Conservation (phyloP, 2,329 filamentous ascomycete genomes). For the Metarhizium brunneum region DNA sequence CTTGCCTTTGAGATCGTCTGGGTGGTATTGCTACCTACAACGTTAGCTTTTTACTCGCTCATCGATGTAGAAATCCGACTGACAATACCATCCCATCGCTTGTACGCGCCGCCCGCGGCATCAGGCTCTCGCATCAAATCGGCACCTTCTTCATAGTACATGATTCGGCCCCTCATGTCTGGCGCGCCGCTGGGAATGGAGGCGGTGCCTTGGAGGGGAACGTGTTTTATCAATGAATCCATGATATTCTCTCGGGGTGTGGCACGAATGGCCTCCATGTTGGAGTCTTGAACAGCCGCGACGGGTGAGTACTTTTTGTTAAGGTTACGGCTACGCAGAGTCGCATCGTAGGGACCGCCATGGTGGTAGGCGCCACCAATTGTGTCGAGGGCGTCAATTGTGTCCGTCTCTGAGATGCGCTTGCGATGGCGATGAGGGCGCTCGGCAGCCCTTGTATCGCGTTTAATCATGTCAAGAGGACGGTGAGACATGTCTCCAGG, state of each 20-base stretch:
- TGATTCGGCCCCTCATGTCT: constrained; percentile 59
- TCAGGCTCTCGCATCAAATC: constrained; percentile 73
- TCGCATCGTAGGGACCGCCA: constrained; percentile 82
- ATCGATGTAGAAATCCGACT: constrained; percentile 22
- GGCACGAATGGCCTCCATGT: constrained; percentile 67
- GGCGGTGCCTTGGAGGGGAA: constrained; percentile 74
- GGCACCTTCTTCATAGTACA: constrained; percentile 76
- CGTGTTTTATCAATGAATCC: constrained; percentile 63
- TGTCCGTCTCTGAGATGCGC: constrained; percentile 60
- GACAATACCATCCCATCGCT: constrained; percentile 65
- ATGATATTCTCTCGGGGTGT: constrained; percentile 70
- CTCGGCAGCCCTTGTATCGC: constrained; percentile 56
- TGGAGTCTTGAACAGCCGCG: constrained; percentile 64
- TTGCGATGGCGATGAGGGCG: constrained; percentile 59
- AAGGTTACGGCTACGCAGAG: constrained; percentile 63
- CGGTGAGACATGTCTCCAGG: constrained; percentile 56
- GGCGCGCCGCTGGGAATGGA: constrained; percentile 62
- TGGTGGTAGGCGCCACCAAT: constrained; percentile 68
- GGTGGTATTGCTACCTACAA: constrained; percentile 50
- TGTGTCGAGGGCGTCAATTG: constrained; percentile 74
- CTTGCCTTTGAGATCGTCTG: constrained; percentile 74
- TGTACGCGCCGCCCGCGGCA: constrained; percentile 64
- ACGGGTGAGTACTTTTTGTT: constrained; percentile 57
- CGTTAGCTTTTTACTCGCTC: background rate
- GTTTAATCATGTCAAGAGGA: constrained; percentile 57